Evolutionary conservation across 2,329 filamentous ascomycete genomes (phyloP), one percentile per base, ranked within the genome.

Genomic region (Sclerotinia sclerotiorum): DNA sequence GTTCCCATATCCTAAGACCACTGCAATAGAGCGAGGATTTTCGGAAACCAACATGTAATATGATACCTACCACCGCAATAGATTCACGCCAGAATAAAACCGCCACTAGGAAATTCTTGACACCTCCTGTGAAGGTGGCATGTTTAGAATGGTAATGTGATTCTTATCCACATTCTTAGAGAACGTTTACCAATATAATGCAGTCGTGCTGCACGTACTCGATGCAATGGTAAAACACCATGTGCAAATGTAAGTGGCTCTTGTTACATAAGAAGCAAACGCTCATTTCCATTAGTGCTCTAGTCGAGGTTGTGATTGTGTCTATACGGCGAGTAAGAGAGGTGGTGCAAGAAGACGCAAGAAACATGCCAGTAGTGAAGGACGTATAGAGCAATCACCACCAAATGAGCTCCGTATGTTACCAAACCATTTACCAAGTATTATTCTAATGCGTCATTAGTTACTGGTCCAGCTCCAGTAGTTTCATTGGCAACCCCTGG

Each of bases 91-190:
- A 39, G 21, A 67, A 49, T 7, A 73, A 73, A 54, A 68, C 69
- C 10, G 39, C 64, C 29, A 70, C 74, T 61, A 76, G 73, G 73
- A 76, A 75, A 63, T 75, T 76, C 52, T 70, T 71, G 5, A 71
- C 73, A 32, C 83, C 82, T 61, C 83, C 83, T 1, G 82, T 84
- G 39, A 84, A 84, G 74, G 78, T 82, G 63, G 83, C 83, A 29
- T 84, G 83, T 72, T 78, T 84, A 68, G 80, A 82, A 65, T 84
- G 82, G 82, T 84, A 79, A 69, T 80, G 44, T 48, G 46, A 32
- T n/a, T 62, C 46, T 39, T 17, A 49, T 32, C 44, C 10, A 6
- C 35, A 51, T 62, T 35, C 15, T 51, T 19, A 21, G 21, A 39
- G 17, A 42, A 55, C 27, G 44, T 48, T 42, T 24, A 46, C 42